Evolutionary conservation across 2,329 filamentous ascomycete genomes (phyloP).

Genomic region (Colletotrichum filicis): DNA sequence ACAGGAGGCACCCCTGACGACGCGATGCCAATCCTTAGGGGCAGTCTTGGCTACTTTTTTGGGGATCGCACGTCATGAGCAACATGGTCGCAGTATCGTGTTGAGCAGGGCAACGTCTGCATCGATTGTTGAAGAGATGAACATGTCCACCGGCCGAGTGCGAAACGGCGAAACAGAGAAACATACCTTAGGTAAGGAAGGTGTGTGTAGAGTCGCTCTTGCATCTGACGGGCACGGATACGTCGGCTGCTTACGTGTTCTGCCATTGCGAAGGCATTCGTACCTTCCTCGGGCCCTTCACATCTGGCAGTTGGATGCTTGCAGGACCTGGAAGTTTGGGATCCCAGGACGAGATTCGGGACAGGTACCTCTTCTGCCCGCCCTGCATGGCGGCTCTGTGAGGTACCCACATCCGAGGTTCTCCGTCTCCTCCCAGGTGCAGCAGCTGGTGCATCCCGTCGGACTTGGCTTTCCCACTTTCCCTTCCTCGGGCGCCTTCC

Average conservation of each 20-base stretch:
- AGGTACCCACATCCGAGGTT: conserved; percentile 4
- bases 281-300: not conserved
- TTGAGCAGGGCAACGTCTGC: conserved; percentile 4
- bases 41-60: not conserved
- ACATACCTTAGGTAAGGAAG: not conserved
- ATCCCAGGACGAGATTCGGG: not conserved
- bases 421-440: not conserved
- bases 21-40: conserved; percentile 8
- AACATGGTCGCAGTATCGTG: conserved; percentile 7
- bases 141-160: conserved; percentile 1
- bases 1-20: conserved; percentile 1
- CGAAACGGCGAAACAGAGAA: not conserved
- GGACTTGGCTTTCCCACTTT: not conserved
- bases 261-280: not conserved
- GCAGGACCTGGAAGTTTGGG: not conserved
- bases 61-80: conserved; percentile 17
- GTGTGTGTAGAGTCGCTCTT: not conserved
- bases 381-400: conserved; percentile 27
- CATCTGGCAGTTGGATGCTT: not conserved
- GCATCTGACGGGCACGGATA: not conserved
- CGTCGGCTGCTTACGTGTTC: not conserved
- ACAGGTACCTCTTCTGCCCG: not conserved
- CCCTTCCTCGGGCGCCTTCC: not conserved
- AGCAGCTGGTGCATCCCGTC: not conserved
- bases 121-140: conserved; percentile 14